Evolutionary conservation across 1,284 basidiomycete genomes (phyloP).

Genomic region (Sanghuangporus baumii): DNA sequence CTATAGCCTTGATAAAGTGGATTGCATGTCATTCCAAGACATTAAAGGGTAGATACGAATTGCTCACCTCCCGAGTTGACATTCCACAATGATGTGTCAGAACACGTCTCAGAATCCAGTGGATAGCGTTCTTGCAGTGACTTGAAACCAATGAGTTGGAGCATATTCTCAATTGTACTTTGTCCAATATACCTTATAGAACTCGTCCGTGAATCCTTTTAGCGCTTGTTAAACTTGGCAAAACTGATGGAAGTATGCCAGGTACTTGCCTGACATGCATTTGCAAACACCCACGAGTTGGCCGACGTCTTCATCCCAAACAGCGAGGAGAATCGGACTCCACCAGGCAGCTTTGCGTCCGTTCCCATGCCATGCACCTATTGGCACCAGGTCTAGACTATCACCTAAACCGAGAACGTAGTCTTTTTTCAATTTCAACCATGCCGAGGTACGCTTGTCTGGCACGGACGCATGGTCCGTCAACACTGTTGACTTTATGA

Average conservation of each 20-base stretch:
- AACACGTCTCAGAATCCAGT: conserved; percentile 62
- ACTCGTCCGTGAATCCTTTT: conserved; percentile 80
- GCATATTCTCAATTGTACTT: neutral
- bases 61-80: conserved; percentile 64
- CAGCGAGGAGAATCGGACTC: conserved; percentile 83
- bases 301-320: conserved; percentile 70
- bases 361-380: conserved; percentile 88
- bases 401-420: conserved; percentile 63
- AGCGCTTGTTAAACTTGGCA: conserved; percentile 8
- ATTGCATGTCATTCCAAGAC: conserved; percentile 10
- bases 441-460: conserved; percentile 73
- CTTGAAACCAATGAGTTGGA: conserved; percentile 30
- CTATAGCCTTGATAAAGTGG: conserved; percentile 46
- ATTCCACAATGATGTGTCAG: conserved; percentile 51
- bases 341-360: conserved; percentile 94
- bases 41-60: conserved; percentile 1
- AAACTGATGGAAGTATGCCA: neutral
- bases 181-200: conserved; percentile 60
- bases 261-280: conserved; percentile 67
- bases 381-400: conserved; percentile 53
- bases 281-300: conserved; percentile 81
- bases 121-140: conserved; percentile 58
- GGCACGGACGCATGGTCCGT: neutral
- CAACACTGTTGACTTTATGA: neutral
- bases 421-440: conserved; percentile 85